Base-by-base conservation (phyloP, 371 early-diverging fungal genomes). In the Coemansia sp. region DNA sequence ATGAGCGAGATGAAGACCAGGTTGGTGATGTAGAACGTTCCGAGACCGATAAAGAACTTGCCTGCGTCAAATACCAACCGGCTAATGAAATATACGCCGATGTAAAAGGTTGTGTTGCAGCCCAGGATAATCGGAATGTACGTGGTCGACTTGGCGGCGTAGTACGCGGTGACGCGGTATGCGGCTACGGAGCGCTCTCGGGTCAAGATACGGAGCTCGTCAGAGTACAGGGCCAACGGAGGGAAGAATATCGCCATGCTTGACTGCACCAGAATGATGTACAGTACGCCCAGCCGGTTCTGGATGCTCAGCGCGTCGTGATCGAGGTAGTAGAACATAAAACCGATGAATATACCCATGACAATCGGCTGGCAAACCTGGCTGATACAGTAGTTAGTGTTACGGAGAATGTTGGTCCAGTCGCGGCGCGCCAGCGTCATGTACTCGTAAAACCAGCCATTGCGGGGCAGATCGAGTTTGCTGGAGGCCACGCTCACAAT, bases 91-190 rank as follows among this genome's bases (percentile, higher is more conserved):
- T 77, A 77, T 34, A 72, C 63, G 20, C 57, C 72, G 9, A 65
- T 68, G 55, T 59, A 66, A 53, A 71, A 68, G 8, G 61, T 26
- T 2, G 66, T 61, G 72, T 64, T 72, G 55, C 59, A 39, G 35
- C 59, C 8, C n/a, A 72, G 54, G n/a, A 57, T 36, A 35, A 77
- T 66, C 4, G 77, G 77, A 14, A 63, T 38, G 16, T 47, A 74
- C 12, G 63, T 64, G 6, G 70, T 65, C 30, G 62, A 49, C 52
- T 74, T 72, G 36, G 77, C 66, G 3, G 66, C 20, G 45, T 64
- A 77, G 61, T 69, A 77, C 12, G 77, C 67, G 1, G 70, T 57
- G 43, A 74, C 45, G 26, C 77, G 74, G 65, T 69, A 77, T 14
- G 72, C 48, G 2, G 74, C 77, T 20, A 62, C 60, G 11, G 68